Base-by-base conservation (phyloP, 1,284 basidiomycete genomes). In the Gymnopus androsaceus region DNA sequence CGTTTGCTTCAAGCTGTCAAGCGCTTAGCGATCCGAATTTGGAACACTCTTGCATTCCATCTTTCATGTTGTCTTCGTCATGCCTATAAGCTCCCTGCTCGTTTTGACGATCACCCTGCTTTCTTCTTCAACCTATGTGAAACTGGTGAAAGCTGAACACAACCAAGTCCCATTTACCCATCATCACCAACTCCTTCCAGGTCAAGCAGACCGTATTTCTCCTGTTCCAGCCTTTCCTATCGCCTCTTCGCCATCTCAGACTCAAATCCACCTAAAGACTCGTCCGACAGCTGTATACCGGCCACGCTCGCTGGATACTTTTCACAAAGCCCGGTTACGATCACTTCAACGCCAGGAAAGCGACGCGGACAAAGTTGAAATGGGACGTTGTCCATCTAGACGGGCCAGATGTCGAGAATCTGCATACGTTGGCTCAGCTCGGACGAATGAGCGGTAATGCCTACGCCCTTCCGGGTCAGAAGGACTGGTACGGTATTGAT, bases 381-480 rank as follows among this genome's bases (percentile, higher is more conserved):
- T 91, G 89, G 88, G 77, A 84, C 48, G 64, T 71, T 41, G 65
- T 79, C 4, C 69, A 78, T 19, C 70, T 88, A 30, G 70, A 78
- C 7, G 87, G 78, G 11, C 89, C 89, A 2, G 87, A 98, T 66
- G 72, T 95, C 14, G 80, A 83, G 47, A 90, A 98, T 70, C 77
- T 83, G 45, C 85, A 91, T 65, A 98, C 95, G 0, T 74, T 98
- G 6, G 78, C 83, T 3, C 86, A 93, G 59, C 81, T 98, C 19
- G 95, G 46, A 11, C 88, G 92, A 64, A 97, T 99, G 90, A 81
- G 90, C 1, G 89, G 85, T 31, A 92, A 97, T 68, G 96, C 97
- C 1, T 99, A 98, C 72, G 82, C 86, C 37, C 69, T 84, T 31
- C 85, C 85, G 12, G 80, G 79, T 3, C 72, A 80, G 61, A 80